These are phyloP conservation scores for Epichloe scottii DNA, from an alignment of 2,329 filamentous ascomycete genomes.

Conservation along the genomic window DNA sequence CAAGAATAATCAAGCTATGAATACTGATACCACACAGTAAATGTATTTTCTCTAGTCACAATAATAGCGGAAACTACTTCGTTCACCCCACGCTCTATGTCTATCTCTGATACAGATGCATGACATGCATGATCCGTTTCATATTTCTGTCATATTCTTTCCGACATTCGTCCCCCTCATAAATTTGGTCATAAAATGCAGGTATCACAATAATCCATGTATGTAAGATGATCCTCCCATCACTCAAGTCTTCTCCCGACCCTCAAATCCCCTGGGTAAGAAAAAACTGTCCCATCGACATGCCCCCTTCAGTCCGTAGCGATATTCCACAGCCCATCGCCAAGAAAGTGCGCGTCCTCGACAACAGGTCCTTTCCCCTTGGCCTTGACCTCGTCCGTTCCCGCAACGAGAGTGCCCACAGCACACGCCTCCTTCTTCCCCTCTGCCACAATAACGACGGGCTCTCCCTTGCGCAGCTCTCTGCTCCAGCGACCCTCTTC, in stretches of 20 bases:
- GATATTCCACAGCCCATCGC: constrained; percentile 85
- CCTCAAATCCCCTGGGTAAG: too few relatives aligned
- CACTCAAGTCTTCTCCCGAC: too few relatives aligned
- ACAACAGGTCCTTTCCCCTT: constrained; percentile 92
- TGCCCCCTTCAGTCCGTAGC: constrained; percentile 27
- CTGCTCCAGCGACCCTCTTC: constrained; percentile 44
- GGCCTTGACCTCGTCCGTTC: constrained; percentile 83
- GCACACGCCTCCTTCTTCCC: constrained; percentile 88
- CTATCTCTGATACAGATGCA: too few relatives aligned
- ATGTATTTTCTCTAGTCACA: too few relatives aligned
- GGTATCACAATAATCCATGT: background rate
- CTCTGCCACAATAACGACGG: constrained; percentile 83
- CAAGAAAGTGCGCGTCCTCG: constrained; percentile 85
- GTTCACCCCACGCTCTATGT: too few relatives aligned
- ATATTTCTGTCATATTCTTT: background rate
- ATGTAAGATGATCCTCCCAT: background rate
- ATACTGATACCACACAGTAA: background rate
- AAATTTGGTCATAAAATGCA: background rate
- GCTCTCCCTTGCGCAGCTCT: constrained; percentile 66
- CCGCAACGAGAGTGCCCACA: constrained; percentile 70
- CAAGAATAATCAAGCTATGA: too few relatives aligned
- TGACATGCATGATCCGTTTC: too few relatives aligned
- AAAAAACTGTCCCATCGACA: background rate
- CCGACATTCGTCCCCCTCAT: background rate
- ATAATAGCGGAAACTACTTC: too few relatives aligned